Evolutionary conservation across 2,329 filamentous ascomycete genomes (phyloP), one percentile per base, ranked within the genome.

Genomic region (Chrysoporthe cubensis): DNA sequence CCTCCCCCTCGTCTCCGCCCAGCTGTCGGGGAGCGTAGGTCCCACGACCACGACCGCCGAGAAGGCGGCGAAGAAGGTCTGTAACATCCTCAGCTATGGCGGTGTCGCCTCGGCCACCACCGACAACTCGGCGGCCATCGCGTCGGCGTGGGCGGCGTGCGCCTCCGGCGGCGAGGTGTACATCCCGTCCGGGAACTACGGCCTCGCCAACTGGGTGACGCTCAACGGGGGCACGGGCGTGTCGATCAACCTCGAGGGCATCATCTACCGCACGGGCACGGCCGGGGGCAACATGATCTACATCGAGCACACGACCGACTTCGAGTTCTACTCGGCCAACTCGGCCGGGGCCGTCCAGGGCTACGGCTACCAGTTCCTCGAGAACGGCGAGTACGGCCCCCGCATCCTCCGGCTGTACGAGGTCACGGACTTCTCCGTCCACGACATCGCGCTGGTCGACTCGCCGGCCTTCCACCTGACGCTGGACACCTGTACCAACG

Each of bases 331-430:
- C 65, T 83, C 78, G 60, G 70, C 68, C 63, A 75, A 65, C 8
- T 80, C 80, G 13, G 78, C 79, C 57, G 83, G 83, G 9, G 82
- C 82, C 52, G 76, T 85, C 16, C 83, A 85, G 73, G 83, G 81
- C 18, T 78, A 81, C 66, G 83, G 83, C 11, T 85, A 82, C 69
- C 73, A 80, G 67, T 80, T 83, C 70, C 82, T 84, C 73, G 74
- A 76, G 13, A 57, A 66, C 44, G 61, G 63, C 1, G 43, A 61
- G 1, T 70, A 65, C 13, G 66, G 70, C 8, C 66, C 68, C 14
- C 68, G 70, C 43, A 64, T 71, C 9, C 68, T 71, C 21, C 68
- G 70, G 0, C 61, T 71, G 2, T 65, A 63, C 69, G 77, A 83
- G 46, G 77, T 81, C 34, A 79, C 74, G 14, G 77, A 82, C 71